Evolutionary conservation across 2,329 filamentous ascomycete species (phyloP), one percentile per base, ranked within the genome.

Genomic region (Teratosphaeria nubilosa): DNA sequence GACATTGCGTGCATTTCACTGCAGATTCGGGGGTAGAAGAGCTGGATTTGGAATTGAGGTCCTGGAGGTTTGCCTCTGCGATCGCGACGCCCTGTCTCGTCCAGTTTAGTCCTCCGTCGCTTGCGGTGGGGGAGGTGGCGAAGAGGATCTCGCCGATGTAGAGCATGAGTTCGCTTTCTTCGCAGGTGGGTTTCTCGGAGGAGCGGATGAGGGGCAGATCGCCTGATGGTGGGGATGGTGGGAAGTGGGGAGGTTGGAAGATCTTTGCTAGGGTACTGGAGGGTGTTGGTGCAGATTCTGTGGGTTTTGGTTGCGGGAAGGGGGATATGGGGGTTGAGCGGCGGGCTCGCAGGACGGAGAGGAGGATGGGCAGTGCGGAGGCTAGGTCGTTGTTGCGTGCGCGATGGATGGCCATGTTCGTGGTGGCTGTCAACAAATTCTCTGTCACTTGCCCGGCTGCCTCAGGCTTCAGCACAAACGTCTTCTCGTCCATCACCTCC

Each of bases 121-220:
- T 20, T 72, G 76, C 20, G 69, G 63, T 10, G 61, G 77, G 75
- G 2, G 82, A 80, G 4, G 82, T 82, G 0, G 89, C 83, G 72
- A 88, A 96, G 32, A 97, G 80, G 55, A 97, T 95, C 75, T 97
- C 92, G 59, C 92, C 92, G 62, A 97, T 92, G 73, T 96, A 94
- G 25, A 91, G 81, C 78, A 90, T 91, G 14, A 96, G 75, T 0
- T 84, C 90, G 2, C 91, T 90, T 73, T 96, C 91, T 64, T 94
- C 87, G 72, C 91, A 96, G 41, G 82, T 80, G 63, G 68, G 65
- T 27, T 64, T 62, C 6, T 88, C 84, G 2, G 60, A 58, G 30
- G 80, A 77, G 53, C 89, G 86, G 58, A 80, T 74, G 0, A 91
- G 84, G 0, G 86, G 79, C 2, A 82, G 75, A 53, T 87, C 82